These are phyloP conservation scores for Beauveria brongniartii DNA, from an alignment of 2,329 filamentous ascomycete species.

Conservation along the genomic window DNA sequence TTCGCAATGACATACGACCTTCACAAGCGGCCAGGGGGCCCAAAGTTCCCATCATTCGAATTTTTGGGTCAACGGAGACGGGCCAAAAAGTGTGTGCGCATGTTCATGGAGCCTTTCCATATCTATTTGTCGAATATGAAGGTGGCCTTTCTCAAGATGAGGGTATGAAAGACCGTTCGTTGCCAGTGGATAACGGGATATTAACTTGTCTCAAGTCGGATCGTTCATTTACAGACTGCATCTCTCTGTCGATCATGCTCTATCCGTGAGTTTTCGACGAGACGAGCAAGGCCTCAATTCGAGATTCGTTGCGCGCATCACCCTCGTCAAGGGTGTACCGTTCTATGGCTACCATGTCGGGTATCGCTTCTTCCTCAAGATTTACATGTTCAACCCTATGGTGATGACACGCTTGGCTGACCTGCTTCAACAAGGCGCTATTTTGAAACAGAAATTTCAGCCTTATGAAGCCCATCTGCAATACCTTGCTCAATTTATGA, in stretches of 20 bases:
- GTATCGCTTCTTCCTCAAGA: slow-evolving; percentile 84
- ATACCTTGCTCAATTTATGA: slow-evolving; percentile 94
- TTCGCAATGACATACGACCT: slow-evolving; percentile 56
- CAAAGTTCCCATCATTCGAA: slow-evolving; percentile 75
- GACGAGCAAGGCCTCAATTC: slow-evolving; percentile 60
- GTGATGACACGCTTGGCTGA: slow-evolving; percentile 85
- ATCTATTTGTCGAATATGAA: slow-evolving; percentile 83
- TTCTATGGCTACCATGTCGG: slow-evolving; percentile 96
- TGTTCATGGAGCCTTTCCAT: slow-evolving; percentile 91
- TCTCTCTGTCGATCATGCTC: slow-evolving; percentile 80
- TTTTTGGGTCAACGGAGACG: slow-evolving; percentile 89
- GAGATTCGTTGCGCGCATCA: slow-evolving; percentile 80
- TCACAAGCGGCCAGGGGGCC: slow-evolving; percentile 55
- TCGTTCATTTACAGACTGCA: slow-evolving; percentile 72
- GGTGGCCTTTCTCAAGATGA: slow-evolving; percentile 58
- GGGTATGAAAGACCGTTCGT: slow-evolving; percentile 40
- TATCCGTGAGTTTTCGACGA: slow-evolving; percentile 76
- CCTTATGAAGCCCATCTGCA: slow-evolving; percentile 92
- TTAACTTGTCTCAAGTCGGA: slow-evolving; percentile 44
- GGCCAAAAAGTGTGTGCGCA: slow-evolving; percentile 95
- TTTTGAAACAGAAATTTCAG: slow-evolving; percentile 77
- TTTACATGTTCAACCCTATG: slow-evolving; percentile 83
- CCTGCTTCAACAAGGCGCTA: slow-evolving; percentile 76
- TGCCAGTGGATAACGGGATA: background rate
- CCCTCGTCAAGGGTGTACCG: slow-evolving; percentile 82